These are phyloP conservation scores for Aspergillus alliaceus DNA, from an alignment of 2,329 filamentous ascomycete species.

Conservation along the genomic window DNA sequence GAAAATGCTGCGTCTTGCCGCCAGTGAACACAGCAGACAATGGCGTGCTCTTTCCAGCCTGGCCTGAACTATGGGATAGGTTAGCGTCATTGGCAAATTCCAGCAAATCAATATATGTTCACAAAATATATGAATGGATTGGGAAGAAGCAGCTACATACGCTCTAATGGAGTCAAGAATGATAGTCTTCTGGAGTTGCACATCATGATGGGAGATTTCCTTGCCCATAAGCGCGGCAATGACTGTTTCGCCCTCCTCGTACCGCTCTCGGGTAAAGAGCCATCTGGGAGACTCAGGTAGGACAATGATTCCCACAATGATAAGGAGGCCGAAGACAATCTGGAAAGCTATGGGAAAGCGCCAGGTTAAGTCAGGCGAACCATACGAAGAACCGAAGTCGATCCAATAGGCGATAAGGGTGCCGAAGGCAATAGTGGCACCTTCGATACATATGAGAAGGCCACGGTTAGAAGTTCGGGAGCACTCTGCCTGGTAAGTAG, in stretches of 20 bases:
- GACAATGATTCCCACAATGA: constrained; percentile 19
- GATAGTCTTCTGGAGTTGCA: constrained; percentile 55
- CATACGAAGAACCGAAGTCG: constrained; percentile 35
- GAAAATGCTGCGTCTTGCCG: constrained; percentile 33
- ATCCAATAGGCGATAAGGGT: constrained; percentile 38
- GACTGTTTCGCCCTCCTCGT: constrained; percentile 39
- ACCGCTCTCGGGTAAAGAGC: constrained; percentile 46
- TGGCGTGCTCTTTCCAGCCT: too few relatives aligned
- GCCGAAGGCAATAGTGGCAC: constrained; percentile 33
- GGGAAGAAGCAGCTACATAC: not conserved
- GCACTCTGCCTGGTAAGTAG: constrained; percentile 41
- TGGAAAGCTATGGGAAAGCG: constrained; percentile 50
- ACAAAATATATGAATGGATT: too few relatives aligned
- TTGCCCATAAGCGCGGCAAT: constrained; percentile 29
- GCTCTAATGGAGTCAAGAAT: constrained; percentile 60
- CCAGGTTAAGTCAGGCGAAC: constrained; percentile 38
- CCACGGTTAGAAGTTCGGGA: constrained; percentile 34
- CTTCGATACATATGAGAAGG: constrained; percentile 35
- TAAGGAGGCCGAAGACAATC: constrained; percentile 40
- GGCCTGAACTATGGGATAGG: too few relatives aligned
- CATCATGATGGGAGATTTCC: constrained; percentile 38
- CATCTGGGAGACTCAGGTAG: constrained; percentile 57
- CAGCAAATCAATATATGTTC: too few relatives aligned
- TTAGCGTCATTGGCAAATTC: too few relatives aligned
- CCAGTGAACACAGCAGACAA: constrained; percentile 18